phyloP scores from a whole-genome alignment of 768 basidiomycete genomes.

The Amanita thiersii region DNA sequence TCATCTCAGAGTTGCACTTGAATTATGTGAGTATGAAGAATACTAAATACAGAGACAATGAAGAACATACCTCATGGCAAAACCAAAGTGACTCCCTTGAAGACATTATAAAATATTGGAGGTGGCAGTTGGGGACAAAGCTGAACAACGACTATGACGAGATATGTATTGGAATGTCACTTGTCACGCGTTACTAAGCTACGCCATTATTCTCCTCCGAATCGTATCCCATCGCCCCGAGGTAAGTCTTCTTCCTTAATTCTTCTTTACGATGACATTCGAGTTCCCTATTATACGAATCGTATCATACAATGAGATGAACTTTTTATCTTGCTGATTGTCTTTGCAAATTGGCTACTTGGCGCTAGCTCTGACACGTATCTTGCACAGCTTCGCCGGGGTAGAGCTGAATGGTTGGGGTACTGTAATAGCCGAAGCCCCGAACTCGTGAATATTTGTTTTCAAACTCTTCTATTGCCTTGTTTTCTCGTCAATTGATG shows the following conservation, averaged over 20 bases:
- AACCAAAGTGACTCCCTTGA: constrained; percentile 70
- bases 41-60: constrained; percentile 1
- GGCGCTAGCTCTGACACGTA: no score
- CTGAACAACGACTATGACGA: constrained; percentile 2
- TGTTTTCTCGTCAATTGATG: no score
- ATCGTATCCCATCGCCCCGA: background rate
- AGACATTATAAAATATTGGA: constrained; percentile 38
- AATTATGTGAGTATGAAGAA: constrained; percentile 8
- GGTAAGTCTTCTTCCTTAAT: constrained; percentile 17
- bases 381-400: no score
- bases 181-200: constrained; percentile 1
- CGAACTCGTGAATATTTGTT: no score
- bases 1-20: constrained; percentile 85
- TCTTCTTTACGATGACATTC: constrained; percentile 30
- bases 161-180: background rate
- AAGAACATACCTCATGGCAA: constrained; percentile 55
- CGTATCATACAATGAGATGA: constrained; percentile 28
- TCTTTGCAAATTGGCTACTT: background rate
- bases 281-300: constrained; percentile 63
- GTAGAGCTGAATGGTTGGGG: no score
- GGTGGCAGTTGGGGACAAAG: constrained; percentile 7
- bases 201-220: background rate
- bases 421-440: no score
- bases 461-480: background rate
- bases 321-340: constrained; percentile 36